Evolutionary conservation across 2,329 filamentous ascomycete genomes (phyloP), one percentile per base, ranked within the genome.

Genomic region (Cordyceps fumosorosea): DNA sequence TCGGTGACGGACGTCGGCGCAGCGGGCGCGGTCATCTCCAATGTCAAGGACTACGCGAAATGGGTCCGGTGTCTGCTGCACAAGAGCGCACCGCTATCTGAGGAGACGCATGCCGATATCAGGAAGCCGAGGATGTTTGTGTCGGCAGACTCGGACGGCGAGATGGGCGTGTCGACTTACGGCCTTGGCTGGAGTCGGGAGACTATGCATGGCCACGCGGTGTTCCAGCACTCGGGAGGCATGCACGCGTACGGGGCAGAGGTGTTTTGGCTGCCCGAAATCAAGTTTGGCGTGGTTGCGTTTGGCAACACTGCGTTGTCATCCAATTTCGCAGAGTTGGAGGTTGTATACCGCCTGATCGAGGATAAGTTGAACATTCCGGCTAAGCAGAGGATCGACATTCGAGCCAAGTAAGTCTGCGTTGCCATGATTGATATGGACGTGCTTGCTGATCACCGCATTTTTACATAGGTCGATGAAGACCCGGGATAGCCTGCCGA

Each of bases 221-320:
- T 71, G 3, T 74, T 71, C 32, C 66, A 63, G 12, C 75, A 76
- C 62, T 62, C 60, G 5, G 75, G 75, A 0, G 67, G 67, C 0
- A 67, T 71, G 53, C 66, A 66, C 32, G 69, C 67, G 0, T 73
- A 69, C 56, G 67, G 69, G 6, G 62, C 69, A 2, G 55, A 69
- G 3, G 69, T 74, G 14, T 69, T 68, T 8, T 76, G 73, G 71
- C 64, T 76, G 3, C 75, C 74, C 0, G 67, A 71, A 0, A 64
- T 63, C n/a, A 66, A 71, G 16, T 70, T 72, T 48, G 74, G 72
- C 0, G 65, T 76, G 10, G 69, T 73, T 2, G 67, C 68, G 0
- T 71, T 76, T 64, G 66, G 63, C 6, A 84, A 84, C 60, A 80
- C 77, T 24, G 75, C 73, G 10, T 14, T 68, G 5, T 75, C 73